Base-by-base conservation (phyloP, 2,329 filamentous ascomycete genomes). In the Fusarium fracticaudum region DNA sequence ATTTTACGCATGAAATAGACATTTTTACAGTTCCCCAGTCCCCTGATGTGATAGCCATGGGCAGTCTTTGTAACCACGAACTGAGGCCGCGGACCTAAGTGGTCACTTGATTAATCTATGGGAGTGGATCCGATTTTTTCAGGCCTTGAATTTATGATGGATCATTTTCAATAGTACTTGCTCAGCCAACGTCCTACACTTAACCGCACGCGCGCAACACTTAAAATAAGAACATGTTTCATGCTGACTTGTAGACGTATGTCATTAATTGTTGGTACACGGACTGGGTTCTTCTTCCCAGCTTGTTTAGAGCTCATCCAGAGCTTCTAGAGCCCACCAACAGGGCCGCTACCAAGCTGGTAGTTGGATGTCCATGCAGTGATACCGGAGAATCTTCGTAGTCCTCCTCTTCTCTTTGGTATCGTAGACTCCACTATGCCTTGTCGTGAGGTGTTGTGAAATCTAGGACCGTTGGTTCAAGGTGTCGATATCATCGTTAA, bases 1-100 rank as follows among this genome's bases (percentile, higher is more conserved):
- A 65, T 41, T 67, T 76, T 69, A 72, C 43, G 67, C 72, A 69
- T 72, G 64, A 69, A 74, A 77, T 77, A 77, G 76, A 77, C 62
- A 72, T 71, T 53, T 35, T 73, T 66, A 54, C 58, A 69, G n/a
- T 20, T 48, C 24, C 29, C 8, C 8, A 20, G 29, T 13, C 22
- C 12, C 17, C 4, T 7, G 10, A 22, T 33, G 40, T 48, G 35
- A 47, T 38, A n/a, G n/a, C 31, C n/a, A 37, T 53, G 31, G n/a
- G 13, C 18, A 38, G 29, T 35, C 9, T 47, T 48, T 13, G 20
- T 48, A 26, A 15, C 29, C 40, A 48, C 24, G 31, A 48, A 37
- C 33, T 59, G 14, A 12, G 9, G 41, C 26, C 9, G 29, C 20
- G 20, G 41, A 47, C 22, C 15, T 47, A 20, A 24, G 18, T 22